phyloP scores from a whole-genome alignment of 148 eudicot species.

The Persicaria tinctoria region DNA sequence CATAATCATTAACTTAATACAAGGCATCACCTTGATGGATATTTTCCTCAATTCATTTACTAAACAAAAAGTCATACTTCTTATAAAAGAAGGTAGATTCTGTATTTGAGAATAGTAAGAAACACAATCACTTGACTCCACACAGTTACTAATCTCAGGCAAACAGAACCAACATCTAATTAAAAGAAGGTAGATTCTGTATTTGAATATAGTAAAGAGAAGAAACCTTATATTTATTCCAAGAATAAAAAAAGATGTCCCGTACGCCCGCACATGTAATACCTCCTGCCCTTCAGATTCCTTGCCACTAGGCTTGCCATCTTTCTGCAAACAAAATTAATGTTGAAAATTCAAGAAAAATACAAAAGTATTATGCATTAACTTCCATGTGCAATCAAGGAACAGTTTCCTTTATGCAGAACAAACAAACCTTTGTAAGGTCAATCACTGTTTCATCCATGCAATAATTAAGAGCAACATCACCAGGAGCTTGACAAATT shows the following conservation, averaged over 20 bases:
- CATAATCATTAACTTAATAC: too few species aligned
- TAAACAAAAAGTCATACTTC: neutral
- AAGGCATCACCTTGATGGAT: neutral
- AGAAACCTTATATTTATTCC: slow-evolving; percentile 88
- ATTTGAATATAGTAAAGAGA: slow-evolving; percentile 5
- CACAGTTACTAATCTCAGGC: neutral
- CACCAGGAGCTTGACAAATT: slow-evolving; percentile 50
- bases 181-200: neutral
- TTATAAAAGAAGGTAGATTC: neutral
- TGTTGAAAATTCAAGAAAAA: neutral
- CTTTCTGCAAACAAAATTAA: slow-evolving; percentile 39
- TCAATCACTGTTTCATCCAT: slow-evolving; percentile 34
- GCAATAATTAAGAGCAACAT: slow-evolving; percentile 56
- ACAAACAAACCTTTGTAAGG: slow-evolving; percentile 52
- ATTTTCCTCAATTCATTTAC: neutral
- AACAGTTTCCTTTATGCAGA: slow-evolving; percentile 1
- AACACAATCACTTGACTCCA: neutral
- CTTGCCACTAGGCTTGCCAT: slow-evolving; percentile 26
- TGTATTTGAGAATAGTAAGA: too few species aligned
- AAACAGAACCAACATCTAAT: slow-evolving; percentile 4
- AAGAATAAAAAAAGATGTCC: slow-evolving; percentile 81
- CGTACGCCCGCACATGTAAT: slow-evolving; percentile 82
- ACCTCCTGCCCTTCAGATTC: slow-evolving; percentile 79
- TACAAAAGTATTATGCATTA: neutral
- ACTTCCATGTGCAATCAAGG: neutral